Conservation (phyloP, 495 filamentous ascomycete genomes). For the Trypethelium eluteriae region DNA sequence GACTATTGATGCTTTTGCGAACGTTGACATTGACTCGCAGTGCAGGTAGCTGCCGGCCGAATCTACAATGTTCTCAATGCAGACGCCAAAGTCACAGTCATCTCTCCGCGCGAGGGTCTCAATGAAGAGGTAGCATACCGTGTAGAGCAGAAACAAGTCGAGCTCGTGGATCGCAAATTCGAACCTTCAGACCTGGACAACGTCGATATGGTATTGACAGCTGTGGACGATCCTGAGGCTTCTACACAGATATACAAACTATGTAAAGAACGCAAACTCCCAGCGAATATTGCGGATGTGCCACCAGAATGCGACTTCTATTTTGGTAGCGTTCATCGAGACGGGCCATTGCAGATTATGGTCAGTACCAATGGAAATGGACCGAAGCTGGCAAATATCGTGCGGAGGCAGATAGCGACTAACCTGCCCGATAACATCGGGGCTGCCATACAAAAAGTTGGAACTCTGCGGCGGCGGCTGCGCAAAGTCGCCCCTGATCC, state of each 20-base stretch:
- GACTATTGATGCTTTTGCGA: not conserved
- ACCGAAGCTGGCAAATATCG: constrained; percentile 79
- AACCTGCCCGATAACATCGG: constrained; percentile 69
- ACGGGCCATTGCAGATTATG: constrained; percentile 95
- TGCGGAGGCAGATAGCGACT: constrained; percentile 73
- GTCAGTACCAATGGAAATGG: constrained; percentile 97
- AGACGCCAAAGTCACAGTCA: constrained; percentile 79
- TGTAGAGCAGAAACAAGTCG: constrained; percentile 61
- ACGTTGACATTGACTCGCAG: constrained; percentile 29
- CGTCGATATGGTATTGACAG: constrained; percentile 76
- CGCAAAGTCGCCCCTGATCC: constrained; percentile 62
- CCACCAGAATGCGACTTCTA: constrained; percentile 97
- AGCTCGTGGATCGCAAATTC: constrained; percentile 74
- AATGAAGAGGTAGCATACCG: constrained; percentile 83
- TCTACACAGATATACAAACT: constrained; percentile 83
- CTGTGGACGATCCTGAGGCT: constrained; percentile 83
- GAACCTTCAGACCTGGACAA: constrained; percentile 69
- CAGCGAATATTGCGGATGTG: constrained; percentile 94
- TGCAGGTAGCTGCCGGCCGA: constrained; percentile 85
- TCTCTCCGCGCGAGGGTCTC: constrained; percentile 70
- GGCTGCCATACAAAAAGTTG: constrained; percentile 74
- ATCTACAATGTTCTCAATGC: constrained; percentile 90
- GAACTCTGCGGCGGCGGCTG: constrained; percentile 68
- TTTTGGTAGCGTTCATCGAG: constrained; percentile 89
- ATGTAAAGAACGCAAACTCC: constrained; percentile 74